A percentile compares a stretch with the other conserved stretches of the same genome.
phyloP scores from a whole-genome alignment of 139 green algal genomes.

The Chlamydomonas applanata region DNA sequence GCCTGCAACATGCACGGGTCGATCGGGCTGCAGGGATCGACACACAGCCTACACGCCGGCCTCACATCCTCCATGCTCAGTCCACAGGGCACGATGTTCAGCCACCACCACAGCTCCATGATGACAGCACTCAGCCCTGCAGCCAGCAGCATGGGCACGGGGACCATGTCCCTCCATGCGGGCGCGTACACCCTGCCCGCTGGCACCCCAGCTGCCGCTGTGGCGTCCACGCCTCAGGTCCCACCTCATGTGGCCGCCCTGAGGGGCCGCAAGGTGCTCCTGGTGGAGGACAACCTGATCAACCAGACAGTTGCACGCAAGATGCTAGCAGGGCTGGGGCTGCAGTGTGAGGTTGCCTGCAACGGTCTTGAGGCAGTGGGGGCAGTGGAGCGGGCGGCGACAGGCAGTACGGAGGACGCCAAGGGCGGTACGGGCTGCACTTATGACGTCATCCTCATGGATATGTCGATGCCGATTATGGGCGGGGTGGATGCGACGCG shows the following conservation, averaged over 20 bases:
- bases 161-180: background rate
- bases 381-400: slow-evolving; percentile 30
- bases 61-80: too few relatives aligned
- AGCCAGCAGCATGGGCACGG: background rate
- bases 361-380: slow-evolving; percentile 75
- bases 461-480: slow-evolving; percentile 93
- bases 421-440: slow-evolving; percentile 6
- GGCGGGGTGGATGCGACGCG: slow-evolving; percentile 78
- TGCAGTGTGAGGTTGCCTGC: slow-evolving; percentile 54
- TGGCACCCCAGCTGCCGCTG: too few relatives aligned
- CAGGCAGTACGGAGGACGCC: background rate
- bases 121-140: background rate
- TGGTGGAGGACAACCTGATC: slow-evolving; percentile 90
- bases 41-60: too few relatives aligned
- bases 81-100: too few relatives aligned
- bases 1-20: too few relatives aligned
- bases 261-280: slow-evolving; percentile 59
- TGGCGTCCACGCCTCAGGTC: too few relatives aligned
- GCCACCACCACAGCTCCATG: background rate
- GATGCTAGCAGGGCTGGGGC: slow-evolving; percentile 70
- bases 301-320: slow-evolving; percentile 80
- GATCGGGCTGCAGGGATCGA: too few relatives aligned
- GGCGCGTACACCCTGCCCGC: too few relatives aligned
- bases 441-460: slow-evolving; percentile 55
- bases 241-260: slow-evolving; percentile 7